Evolutionary conservation across 345 rosid species (phyloP).

Genomic region (Populus simonii): DNA sequence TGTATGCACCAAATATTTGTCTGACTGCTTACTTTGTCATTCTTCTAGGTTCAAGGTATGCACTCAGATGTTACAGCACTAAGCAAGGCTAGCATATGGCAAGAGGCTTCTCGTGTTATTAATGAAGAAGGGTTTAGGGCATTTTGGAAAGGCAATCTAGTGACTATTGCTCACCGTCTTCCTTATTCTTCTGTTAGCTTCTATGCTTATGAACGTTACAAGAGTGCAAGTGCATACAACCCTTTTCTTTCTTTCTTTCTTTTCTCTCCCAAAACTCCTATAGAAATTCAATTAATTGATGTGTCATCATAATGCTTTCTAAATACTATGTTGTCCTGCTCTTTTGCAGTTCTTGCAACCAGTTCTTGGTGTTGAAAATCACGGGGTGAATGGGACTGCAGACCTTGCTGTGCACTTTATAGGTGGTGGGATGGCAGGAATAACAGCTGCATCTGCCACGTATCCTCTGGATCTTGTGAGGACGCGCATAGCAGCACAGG

Average conservation of each 20-base stretch:
- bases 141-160: constrained; percentile 95
- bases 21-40: background rate
- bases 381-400: constrained; percentile 42
- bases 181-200: constrained; percentile 83
- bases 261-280: background rate
- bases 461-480: constrained; percentile 98
- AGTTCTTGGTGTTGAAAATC: constrained; percentile 49
- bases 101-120: constrained; percentile 75
- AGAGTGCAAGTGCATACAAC: constrained; percentile 40
- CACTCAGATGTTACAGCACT: constrained; percentile 65
- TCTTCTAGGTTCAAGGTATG: constrained; percentile 91
- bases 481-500: constrained; percentile 97
- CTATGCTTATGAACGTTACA: constrained; percentile 77
- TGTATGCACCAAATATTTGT: background rate
- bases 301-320: background rate
- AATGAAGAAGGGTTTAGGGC: constrained; percentile 92
- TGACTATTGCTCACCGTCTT: constrained; percentile 86
- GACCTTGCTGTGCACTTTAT: constrained; percentile 67
- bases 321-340: constrained; percentile 5
- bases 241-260: background rate
- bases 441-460: constrained; percentile 91
- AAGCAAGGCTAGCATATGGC: constrained; percentile 63
- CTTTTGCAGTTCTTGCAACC: constrained; percentile 60
- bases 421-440: constrained; percentile 90
- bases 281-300: background rate